Percentiles rank a stretch among this genome's conserved stretches.
Conservation (phyloP, 2,329 filamentous ascomycete species). For the Huntiella abstrusa region DNA sequence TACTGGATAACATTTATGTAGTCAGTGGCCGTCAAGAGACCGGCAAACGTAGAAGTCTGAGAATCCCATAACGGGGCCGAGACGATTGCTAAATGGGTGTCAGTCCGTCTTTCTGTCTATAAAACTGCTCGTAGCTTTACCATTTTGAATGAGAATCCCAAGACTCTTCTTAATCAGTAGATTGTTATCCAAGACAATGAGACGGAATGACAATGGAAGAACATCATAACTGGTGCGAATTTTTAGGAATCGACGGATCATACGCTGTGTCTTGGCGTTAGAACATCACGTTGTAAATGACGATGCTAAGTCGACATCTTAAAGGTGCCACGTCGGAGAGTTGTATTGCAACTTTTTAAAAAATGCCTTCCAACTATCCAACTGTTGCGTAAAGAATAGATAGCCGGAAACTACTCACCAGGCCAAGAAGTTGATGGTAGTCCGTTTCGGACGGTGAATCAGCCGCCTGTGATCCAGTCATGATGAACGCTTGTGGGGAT, state of each 20-base stretch:
- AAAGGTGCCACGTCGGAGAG: not conserved
- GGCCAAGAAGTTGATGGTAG: slow-evolving; percentile 57
- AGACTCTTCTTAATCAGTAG: slow-evolving; percentile 94
- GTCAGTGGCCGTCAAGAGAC: slow-evolving; percentile 84
- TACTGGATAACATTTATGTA: slow-evolving; percentile 99
- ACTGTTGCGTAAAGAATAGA: not conserved
- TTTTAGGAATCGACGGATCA: slow-evolving; percentile 88
- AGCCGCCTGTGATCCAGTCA: slow-evolving; percentile 4
- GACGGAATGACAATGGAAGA: slow-evolving; percentile 80
- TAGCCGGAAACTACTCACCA: slow-evolving; percentile 34
- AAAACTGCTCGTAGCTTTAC: slow-evolving; percentile 25
- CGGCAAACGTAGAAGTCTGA: slow-evolving; percentile 77
- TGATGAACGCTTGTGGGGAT: slow-evolving; percentile 19
- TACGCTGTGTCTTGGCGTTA: slow-evolving; percentile 37
- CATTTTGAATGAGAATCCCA: slow-evolving; percentile 88
- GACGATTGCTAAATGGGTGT: slow-evolving; percentile 54
- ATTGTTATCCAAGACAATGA: slow-evolving; percentile 89
- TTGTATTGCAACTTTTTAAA: not conserved
- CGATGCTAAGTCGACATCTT: not conserved
- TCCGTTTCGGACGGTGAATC: slow-evolving; percentile 37
- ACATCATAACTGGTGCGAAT: slow-evolving; percentile 96
- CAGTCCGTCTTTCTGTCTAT: not conserved
- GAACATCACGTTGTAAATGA: not conserved
- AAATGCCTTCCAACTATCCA: not conserved
- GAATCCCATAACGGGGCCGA: slow-evolving; percentile 97